These are phyloP conservation scores for Naganishia onofrii DNA, from an alignment of 768 basidiomycete species.

Conservation along the genomic window DNA sequence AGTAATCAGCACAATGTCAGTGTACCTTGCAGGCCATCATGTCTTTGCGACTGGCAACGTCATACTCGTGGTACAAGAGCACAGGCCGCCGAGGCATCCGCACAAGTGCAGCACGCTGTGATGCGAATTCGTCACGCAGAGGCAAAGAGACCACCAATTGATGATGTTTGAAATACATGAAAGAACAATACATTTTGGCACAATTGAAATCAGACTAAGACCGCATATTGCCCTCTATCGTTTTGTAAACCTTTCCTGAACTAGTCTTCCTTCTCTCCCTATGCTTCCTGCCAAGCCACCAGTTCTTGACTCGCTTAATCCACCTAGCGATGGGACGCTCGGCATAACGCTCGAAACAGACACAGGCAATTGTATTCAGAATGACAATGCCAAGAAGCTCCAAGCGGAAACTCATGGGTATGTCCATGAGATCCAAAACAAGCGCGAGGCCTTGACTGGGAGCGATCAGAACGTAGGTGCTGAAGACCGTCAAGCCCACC, in stretches of 20 bases:
- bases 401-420: conserved; percentile 67
- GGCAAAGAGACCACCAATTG: not conserved
- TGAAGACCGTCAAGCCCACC: conserved; percentile 66
- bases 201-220: not conserved
- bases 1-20: no score
- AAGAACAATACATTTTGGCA: not conserved
- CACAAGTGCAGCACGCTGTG: no score
- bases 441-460: conserved; percentile 63
- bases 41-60: no score
- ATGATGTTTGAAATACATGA: not conserved
- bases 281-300: conserved; percentile 40
- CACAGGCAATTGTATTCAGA: conserved; percentile 68
- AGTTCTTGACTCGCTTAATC: conserved; percentile 45
- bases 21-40: no score
- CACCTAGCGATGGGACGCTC: conserved; percentile 46
- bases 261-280: conserved; percentile 55
- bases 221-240: conserved; percentile 61
- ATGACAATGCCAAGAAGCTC: conserved; percentile 67
- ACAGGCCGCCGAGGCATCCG: no score
- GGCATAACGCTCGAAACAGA: conserved; percentile 65
- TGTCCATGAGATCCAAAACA: conserved; percentile 71
- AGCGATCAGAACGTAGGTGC: conserved; percentile 69
- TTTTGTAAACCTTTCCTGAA: conserved; percentile 78
- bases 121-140: not conserved
- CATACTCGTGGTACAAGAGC: no score